Base-by-base conservation (phyloP, 2,329 filamentous ascomycete species). In the Fusarium virguliforme region DNA sequence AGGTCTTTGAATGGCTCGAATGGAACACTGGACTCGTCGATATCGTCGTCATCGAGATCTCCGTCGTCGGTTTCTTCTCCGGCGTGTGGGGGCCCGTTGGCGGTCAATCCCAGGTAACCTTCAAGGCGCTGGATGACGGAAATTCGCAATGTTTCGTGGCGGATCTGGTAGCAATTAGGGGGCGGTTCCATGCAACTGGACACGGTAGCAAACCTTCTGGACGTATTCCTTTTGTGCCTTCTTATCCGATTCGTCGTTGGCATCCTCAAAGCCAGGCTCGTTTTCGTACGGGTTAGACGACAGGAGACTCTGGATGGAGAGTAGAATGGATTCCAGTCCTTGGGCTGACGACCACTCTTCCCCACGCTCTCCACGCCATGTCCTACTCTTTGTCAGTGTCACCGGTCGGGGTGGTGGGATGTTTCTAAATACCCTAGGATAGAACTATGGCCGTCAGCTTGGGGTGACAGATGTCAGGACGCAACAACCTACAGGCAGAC, bases 311-410 rank as follows among this genome's bases (percentile, higher is more conserved):
- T 99, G 96, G 63, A 99, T 98, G 6, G 95, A 98, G 59, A 98
- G 89, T 53, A 99, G 82, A 54, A 98, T 94, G 1, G 95, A 98
- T 80, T 98, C 96, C 1, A 99, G 85, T 7, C 96, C 95, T 80
- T 98, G 96, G 1, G 95, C 96, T 15, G 95, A 94, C 15, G 95
- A 98, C 96, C 96, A 99, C 79, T 98, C 91, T 81, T 98, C 96
- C 61, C 95, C 94, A 15, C 90, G 88, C 77, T 97, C 92, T 30
- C 95, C 95, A 55, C 92, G 89, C 96, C 96, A 99, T 79, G 96
- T 99, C 64, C 95, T 97, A 34, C 15, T 46, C n/a, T 48, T 46
- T 48, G 70, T 76, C 56, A 76, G 72, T 53, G 38, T 41, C 7
- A 22, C n/a, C 4, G 12, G 24, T 10, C 40, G 12, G 30, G 13